Evolutionary conservation across 441 rosid genomes (phyloP).

Genomic region (Pelargonium fulgidum): DNA sequence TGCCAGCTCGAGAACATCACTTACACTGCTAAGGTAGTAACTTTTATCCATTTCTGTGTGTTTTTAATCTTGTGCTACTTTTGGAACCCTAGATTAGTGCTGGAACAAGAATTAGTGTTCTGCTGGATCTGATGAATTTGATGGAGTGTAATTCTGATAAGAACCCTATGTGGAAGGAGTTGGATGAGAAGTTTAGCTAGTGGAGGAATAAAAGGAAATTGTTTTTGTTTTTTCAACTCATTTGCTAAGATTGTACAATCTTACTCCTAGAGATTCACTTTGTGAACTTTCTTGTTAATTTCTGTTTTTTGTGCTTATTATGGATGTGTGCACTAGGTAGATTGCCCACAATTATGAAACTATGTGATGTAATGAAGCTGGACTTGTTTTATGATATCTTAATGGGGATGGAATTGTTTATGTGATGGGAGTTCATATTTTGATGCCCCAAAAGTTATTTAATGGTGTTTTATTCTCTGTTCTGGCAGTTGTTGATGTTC

Average conservation of each 20-base stretch:
- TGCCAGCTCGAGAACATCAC: slow-evolving; percentile 52
- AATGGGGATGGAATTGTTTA: not conserved
- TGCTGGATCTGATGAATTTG: not conserved
- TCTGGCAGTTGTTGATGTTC: not conserved
- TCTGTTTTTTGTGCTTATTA: not conserved
- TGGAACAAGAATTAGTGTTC: not conserved
- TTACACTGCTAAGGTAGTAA: slow-evolving; percentile 71
- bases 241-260: too few relatives aligned
- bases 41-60: not conserved
- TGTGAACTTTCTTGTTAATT: not conserved
- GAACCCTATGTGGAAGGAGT: not conserved
- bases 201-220: not conserved
- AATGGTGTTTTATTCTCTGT: not conserved
- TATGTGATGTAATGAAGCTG: not conserved
- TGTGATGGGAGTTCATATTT: not conserved
- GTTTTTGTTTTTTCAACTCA: too few relatives aligned
- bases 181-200: not conserved
- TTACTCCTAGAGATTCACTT: too few relatives aligned
- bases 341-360: not conserved
- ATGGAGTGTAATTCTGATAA: not conserved
- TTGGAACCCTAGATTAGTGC: not conserved
- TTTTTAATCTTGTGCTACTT: not conserved
- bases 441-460: not conserved
- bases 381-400: not conserved
- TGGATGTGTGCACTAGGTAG: not conserved